Evolutionary conservation across 108 stramenopile species (phyloP), one percentile per base, ranked within the genome.

Genomic region (Pseudonitzschia multiseries): DNA sequence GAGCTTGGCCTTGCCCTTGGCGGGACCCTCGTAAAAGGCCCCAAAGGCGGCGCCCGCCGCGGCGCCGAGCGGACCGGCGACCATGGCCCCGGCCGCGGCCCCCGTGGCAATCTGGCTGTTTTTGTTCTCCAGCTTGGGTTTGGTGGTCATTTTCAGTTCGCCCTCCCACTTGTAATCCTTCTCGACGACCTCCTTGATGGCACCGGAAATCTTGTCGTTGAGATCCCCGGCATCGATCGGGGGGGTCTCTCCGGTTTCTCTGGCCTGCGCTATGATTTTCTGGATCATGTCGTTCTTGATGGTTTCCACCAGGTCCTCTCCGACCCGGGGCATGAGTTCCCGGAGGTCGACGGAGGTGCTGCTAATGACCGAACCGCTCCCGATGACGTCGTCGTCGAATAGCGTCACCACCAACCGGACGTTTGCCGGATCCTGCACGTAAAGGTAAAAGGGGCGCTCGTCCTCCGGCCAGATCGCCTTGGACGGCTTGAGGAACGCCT

Each of bases 11-110:
- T 69, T 52, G 5, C 92, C 92, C 27, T 89, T 71, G 8, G 87
- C 81, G 72, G 87, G 79, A 28, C 92, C 92, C 79, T 93, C 92
- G 65, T 91, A 93, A 75, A 89, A 74, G 17, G 71, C 78, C 0
- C 83, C 92, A 17, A 91, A 26, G 31, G 88, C 56, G 18, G 83
- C 89, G 26, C 92, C 92, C 21, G 86, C 89, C 0, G 92, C 92
- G n/a, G 92, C 92, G n/a, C 92, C 92, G 2, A 81, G 74, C 24
- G 92, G 92, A 1, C 92, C 92, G 1, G 89, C 92, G 26, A 91
- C 78, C 81, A 84, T 81, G 14, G 88, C 92, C 10, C 92, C 92
- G 5, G 89, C 92, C 0, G 86, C 89, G 13, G 86, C 85, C 42
- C 78, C 92, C 18, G 77, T 27, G 20, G 85, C 77, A 22, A 86